Percentiles rank a stretch among this genome's conserved stretches.
Evolutionary conservation across 768 basidiomycete genomes (phyloP).

Genomic region (Serendipita vermifera): DNA sequence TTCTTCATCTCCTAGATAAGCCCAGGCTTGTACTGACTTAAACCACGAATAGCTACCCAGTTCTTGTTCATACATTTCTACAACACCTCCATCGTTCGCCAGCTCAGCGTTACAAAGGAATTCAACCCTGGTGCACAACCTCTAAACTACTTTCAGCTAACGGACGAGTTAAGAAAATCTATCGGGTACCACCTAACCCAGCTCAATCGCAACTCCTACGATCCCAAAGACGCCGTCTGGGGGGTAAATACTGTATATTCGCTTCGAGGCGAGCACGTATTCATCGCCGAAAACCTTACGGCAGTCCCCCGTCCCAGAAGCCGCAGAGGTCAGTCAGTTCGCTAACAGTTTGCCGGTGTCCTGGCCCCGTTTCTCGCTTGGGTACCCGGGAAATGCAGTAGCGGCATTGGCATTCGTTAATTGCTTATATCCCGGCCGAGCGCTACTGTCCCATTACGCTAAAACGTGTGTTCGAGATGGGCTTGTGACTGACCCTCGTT

Average conservation of each 20-base stretch:
- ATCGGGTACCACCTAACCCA: neutral
- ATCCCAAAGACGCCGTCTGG: neutral
- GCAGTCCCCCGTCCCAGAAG: neutral
- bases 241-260: neutral
- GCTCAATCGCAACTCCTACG: neutral
- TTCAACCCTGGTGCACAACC: slow-evolving; percentile 1
- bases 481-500: neutral
- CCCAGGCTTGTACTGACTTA: neutral
- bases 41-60: neutral
- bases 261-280: neutral
- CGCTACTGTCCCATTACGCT: neutral
- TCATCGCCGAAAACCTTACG: slow-evolving; percentile 5
- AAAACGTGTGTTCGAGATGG: neutral
- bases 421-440: neutral
- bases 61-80: slow-evolving; percentile 1
- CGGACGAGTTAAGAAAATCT: neutral
- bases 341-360: neutral
- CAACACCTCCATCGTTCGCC: neutral
- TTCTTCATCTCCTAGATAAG: neutral
- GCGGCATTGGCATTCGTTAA: too few relatives aligned
- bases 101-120: slow-evolving; percentile 5
- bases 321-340: neutral
- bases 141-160: neutral
- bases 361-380: neutral
- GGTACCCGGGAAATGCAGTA: neutral